These are phyloP conservation scores for Barnettozyma pratensis DNA, from an alignment of 805 yeast species.

Conservation along the genomic window DNA sequence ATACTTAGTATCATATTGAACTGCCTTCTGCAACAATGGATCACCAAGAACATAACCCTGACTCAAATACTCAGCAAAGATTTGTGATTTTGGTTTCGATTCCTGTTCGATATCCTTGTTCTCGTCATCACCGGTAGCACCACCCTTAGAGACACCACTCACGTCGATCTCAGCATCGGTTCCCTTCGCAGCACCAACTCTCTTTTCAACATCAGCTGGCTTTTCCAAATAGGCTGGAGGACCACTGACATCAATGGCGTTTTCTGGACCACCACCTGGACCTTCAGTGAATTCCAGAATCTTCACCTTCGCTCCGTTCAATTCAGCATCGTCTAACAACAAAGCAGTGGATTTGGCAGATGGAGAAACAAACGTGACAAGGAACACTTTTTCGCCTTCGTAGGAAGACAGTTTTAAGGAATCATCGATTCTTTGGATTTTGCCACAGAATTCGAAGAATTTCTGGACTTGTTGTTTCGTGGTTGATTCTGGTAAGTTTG, in stretches of 20 bases:
- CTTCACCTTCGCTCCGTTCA: constrained; percentile 51
- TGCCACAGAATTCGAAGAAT: constrained; percentile 75
- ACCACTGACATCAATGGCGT: not conserved
- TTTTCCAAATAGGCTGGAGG: constrained; percentile 12
- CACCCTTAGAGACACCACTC: constrained; percentile 3
- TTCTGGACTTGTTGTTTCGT: constrained; percentile 22
- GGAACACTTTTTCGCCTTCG: constrained; percentile 20
- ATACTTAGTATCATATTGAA: constrained; percentile 57
- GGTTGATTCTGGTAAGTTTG: constrained; percentile 4
- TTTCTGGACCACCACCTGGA: constrained; percentile 14
- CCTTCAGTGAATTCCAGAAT: constrained; percentile 32
- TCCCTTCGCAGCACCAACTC: constrained; percentile 1
- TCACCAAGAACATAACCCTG: constrained; percentile 71
- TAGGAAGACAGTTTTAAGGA: constrained; percentile 4
- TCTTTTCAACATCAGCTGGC: constrained; percentile 2
- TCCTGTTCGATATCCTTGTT: constrained; percentile 59
- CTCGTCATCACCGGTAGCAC: constrained; percentile 8
- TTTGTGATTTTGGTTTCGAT: constrained; percentile 68
- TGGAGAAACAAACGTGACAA: constrained; percentile 48
- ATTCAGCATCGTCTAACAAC: constrained; percentile 66
- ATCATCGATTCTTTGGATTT: constrained; percentile 28
- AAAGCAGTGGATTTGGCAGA: constrained; percentile 69
- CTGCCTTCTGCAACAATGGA: constrained; percentile 51
- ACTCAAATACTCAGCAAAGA: constrained; percentile 69
- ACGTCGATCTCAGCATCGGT: not conserved